Conservation (phyloP, 345 rosid genomes). For the Clarkia xantiana region DNA sequence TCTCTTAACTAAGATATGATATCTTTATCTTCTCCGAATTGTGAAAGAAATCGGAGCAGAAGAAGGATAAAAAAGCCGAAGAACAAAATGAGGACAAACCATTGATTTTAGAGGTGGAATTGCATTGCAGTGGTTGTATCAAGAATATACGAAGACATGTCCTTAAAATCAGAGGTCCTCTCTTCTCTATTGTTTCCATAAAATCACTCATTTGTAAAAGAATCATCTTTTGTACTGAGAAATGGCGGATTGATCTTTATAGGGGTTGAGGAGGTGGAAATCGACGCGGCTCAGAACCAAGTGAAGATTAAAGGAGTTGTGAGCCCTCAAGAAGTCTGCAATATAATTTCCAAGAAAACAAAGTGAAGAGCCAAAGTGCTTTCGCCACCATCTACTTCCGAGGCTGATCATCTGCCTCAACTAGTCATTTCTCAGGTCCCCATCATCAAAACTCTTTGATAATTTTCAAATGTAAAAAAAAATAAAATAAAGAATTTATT, state of each 20-base stretch:
- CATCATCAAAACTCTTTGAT: neutral
- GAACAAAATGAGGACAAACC: slow-evolving; percentile 10
- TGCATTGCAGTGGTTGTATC: slow-evolving; percentile 86
- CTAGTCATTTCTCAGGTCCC: slow-evolving; percentile 52
- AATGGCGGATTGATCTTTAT: neutral
- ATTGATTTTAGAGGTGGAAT: slow-evolving; percentile 50
- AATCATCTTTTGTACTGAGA: neutral
- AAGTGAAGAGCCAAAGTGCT: slow-evolving; percentile 58
- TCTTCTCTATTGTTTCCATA: neutral
- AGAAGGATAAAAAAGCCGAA: no score
- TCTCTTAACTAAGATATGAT: no score
- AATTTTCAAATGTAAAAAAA: no score
- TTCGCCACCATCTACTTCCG: slow-evolving; percentile 58
- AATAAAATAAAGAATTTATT: no score
- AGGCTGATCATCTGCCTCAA: slow-evolving; percentile 71
- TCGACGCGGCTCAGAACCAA: slow-evolving; percentile 61
- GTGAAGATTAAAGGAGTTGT: slow-evolving; percentile 63
- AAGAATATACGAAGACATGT: slow-evolving; percentile 67
- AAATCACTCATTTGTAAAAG: neutral
- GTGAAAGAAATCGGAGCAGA: no score
- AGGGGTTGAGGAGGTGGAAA: slow-evolving; percentile 72
- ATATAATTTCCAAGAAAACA: slow-evolving; percentile 53
- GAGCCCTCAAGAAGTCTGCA: slow-evolving; percentile 65
- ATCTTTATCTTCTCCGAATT: no score
- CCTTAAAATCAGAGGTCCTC: slow-evolving; percentile 53